Evolutionary conservation across 805 yeast genomes (phyloP).

Genomic region (Metschnikowia matae): DNA sequence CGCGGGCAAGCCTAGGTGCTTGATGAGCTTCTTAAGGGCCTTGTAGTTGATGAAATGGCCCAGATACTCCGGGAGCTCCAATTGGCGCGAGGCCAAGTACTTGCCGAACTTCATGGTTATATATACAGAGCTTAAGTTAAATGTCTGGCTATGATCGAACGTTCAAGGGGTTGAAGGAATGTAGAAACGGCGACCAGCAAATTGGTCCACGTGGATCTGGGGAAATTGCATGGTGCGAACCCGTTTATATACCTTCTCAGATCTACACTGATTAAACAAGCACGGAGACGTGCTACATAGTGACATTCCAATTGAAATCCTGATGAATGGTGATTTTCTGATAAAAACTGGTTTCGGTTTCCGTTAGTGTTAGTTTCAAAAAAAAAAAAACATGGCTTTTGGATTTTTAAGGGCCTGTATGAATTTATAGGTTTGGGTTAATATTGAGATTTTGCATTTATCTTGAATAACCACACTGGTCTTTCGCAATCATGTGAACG

Average conservation of each 20-base stretch:
- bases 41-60: slow-evolving; percentile 93
- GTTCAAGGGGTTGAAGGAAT: neutral
- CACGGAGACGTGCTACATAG: neutral
- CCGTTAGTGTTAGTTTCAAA: too few relatives aligned
- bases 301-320: too few relatives aligned
- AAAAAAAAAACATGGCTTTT: too few relatives aligned
- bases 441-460: too few relatives aligned
- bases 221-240: slow-evolving; percentile 3
- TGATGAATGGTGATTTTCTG: too few relatives aligned
- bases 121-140: too few relatives aligned
- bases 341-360: too few relatives aligned
- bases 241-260: neutral
- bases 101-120: slow-evolving; percentile 81
- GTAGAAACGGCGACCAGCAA: neutral
- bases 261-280: neutral
- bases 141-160: too few relatives aligned
- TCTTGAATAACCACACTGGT: too few relatives aligned
- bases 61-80: slow-evolving; percentile 92
- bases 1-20: slow-evolving; percentile 58
- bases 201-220: slow-evolving; percentile 6
- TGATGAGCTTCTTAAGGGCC: slow-evolving; percentile 86
- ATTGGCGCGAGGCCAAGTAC: slow-evolving; percentile 86
- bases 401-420: too few relatives aligned
- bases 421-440: too few relatives aligned
- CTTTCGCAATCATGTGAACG: too few relatives aligned